Conservation (phyloP, 257 asterid species). For the Capsicum rhomboideum region DNA sequence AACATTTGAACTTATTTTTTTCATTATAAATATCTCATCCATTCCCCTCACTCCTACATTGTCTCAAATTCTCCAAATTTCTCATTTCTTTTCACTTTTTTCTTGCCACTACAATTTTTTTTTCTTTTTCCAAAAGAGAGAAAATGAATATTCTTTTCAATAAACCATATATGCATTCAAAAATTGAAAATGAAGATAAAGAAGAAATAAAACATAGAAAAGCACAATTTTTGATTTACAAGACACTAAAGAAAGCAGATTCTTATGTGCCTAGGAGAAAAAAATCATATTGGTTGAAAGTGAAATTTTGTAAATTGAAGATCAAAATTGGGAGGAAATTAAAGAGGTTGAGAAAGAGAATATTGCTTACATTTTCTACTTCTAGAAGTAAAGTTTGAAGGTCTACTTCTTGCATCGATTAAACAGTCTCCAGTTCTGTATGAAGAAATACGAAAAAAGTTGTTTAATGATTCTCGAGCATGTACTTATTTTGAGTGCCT, state of each 20-base stretch:
- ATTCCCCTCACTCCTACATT: background rate
- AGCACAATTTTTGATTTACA: conserved; percentile 79
- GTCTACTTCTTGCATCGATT: no score
- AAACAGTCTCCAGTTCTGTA: no score
- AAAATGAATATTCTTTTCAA: conserved; percentile 20
- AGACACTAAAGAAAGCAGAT: conserved; percentile 47
- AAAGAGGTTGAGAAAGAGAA: conserved; percentile 38
- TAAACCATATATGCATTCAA: conserved; percentile 33
- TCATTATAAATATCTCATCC: background rate
- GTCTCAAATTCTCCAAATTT: background rate
- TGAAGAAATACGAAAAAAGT: no score
- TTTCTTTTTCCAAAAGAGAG: background rate
- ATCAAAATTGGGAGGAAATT: conserved; percentile 56
- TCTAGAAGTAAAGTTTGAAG: conserved; percentile 13
- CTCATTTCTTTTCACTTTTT: background rate
- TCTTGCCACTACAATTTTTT: background rate
- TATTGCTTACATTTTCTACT: conserved; percentile 18
- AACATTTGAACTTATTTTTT: background rate
- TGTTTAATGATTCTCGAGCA: no score
- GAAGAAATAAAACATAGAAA: conserved; percentile 45
- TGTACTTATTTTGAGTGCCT: no score
- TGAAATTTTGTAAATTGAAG: conserved; percentile 46
- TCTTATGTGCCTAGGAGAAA: conserved; percentile 3
- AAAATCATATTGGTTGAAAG: conserved; percentile 35
- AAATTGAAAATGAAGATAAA: conserved; percentile 40